These are phyloP conservation scores for Dactylellina cionopaga DNA, from an alignment of 2,329 filamentous ascomycete genomes.

Conservation along the genomic window DNA sequence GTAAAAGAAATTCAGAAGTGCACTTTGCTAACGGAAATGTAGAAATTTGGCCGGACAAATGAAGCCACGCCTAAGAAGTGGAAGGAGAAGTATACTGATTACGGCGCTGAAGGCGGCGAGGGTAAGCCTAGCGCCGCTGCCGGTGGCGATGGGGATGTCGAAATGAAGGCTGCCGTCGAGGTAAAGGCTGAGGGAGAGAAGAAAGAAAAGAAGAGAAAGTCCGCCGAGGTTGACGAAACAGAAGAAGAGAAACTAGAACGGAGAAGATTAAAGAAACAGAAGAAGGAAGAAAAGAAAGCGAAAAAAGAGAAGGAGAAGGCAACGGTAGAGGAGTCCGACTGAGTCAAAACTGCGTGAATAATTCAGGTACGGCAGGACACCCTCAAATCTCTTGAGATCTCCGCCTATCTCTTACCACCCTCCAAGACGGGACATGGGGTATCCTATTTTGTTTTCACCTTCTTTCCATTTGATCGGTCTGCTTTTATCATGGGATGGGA, in stretches of 20 bases:
- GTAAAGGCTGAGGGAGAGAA: constrained; percentile 62
- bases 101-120: constrained; percentile 68
- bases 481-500: constrained; percentile 41
- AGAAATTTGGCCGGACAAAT: constrained; percentile 92
- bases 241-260: constrained; percentile 68
- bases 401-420: too few species aligned
- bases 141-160: constrained; percentile 62
- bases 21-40: constrained; percentile 60
- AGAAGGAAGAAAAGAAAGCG: constrained; percentile 82
- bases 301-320: constrained; percentile 73
- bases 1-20: background rate
- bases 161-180: constrained; percentile 59
- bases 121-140: constrained; percentile 63
- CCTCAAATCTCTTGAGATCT: too few species aligned
- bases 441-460: background rate
- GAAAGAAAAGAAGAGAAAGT: constrained; percentile 69
- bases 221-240: constrained; percentile 64
- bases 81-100: constrained; percentile 93
- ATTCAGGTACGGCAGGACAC: too few species aligned
- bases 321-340: too few species aligned
- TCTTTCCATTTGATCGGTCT: background rate
- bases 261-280: constrained; percentile 77
- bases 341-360: too few species aligned
- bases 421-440: too few species aligned
- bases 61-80: constrained; percentile 93